Evolutionary conservation across 2,329 filamentous ascomycete species (phyloP), one percentile per base, ranked within the genome.

Genomic region (Chaetomiaceae sp.): DNA sequence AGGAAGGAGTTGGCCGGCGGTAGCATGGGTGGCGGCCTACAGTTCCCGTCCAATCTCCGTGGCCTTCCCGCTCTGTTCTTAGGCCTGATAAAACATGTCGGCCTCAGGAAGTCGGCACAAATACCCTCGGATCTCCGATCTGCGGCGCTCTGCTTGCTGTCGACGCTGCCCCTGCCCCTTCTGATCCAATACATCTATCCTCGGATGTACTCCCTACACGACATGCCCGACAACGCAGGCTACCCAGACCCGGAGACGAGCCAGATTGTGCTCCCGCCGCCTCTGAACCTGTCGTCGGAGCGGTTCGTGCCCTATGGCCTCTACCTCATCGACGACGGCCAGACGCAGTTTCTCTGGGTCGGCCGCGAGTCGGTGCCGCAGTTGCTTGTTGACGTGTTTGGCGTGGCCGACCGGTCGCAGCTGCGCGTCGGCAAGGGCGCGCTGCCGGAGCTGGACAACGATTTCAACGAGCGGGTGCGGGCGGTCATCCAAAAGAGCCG

Each of bases 331-430:
- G 94, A 99, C 64, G 94, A 99, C 65, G 91, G 91, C 2, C 92
- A 96, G 71, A 96, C 90, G 5, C 94, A 99, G 69, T 99, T 99
- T 79, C 73, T 99, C 43, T 99, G 94, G 94, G 80, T 97, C 18
- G 94, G 94, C 13, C 85, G 91, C 32, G 92, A 99, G 61, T 87
- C 92, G 1, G 90, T 99, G 25, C 90, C 90, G 1, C 90, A 95
- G 66, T 79, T 99, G 29, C 76, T 97, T 36, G 72, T 80, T 48
- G 94, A 99, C 64, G 92, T 97, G 5, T 99, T 99, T 68, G 92
- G 90, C 21, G 79, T 94, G 10, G 78, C 86, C 41, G 91, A 96
- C 71, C 85, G 88, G 66, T 85, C 84, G 34, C 86, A 90, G 66
- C 76, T 99, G 56, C 90, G 90, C 61, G 89, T 96, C 58, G 94